Evolutionary conservation across 805 yeast species (phyloP).

Genomic region (Saccharomyces kudriavzevii): DNA sequence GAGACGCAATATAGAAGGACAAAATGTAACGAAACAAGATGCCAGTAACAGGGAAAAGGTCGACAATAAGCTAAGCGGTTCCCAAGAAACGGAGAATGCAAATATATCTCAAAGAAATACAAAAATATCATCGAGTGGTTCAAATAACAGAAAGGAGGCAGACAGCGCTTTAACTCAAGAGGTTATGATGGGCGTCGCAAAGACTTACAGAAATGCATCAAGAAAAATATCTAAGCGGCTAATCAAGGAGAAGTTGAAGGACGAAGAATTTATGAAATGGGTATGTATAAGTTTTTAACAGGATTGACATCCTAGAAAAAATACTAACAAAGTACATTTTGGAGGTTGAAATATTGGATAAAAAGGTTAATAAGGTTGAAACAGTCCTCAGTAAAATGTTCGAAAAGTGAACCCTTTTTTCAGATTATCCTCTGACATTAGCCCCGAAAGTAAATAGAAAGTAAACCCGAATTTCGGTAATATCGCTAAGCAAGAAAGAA

Average conservation of each 20-base stretch:
- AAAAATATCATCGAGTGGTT: not conserved
- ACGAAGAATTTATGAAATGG: slow-evolving; percentile 23
- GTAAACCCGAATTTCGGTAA: not conserved
- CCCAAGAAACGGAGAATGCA: not conserved
- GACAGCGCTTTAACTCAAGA: not conserved
- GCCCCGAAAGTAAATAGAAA: not conserved
- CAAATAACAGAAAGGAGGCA: not conserved
- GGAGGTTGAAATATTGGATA: not conserved
- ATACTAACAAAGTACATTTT: not conserved
- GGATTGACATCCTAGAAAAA: not conserved
- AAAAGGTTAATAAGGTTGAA: slow-evolving; percentile 10
- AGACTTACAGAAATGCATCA: not conserved
- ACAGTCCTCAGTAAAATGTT: slow-evolving; percentile 5
- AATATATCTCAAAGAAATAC: not conserved
- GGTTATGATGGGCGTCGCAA: not conserved
- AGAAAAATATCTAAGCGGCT: slow-evolving; percentile 14
- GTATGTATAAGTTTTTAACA: slow-evolving; percentile 11
- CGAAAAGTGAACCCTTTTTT: not conserved
- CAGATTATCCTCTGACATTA: not conserved
- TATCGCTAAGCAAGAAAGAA: not conserved
- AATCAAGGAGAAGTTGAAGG: slow-evolving; percentile 18
- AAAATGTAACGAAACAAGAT: not conserved
- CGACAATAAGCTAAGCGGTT: not conserved
- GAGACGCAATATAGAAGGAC: not conserved
- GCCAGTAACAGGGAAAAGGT: not conserved